These are phyloP conservation scores for Rubia yunnanensis DNA, from an alignment of 257 asterid species.

Conservation along the genomic window DNA sequence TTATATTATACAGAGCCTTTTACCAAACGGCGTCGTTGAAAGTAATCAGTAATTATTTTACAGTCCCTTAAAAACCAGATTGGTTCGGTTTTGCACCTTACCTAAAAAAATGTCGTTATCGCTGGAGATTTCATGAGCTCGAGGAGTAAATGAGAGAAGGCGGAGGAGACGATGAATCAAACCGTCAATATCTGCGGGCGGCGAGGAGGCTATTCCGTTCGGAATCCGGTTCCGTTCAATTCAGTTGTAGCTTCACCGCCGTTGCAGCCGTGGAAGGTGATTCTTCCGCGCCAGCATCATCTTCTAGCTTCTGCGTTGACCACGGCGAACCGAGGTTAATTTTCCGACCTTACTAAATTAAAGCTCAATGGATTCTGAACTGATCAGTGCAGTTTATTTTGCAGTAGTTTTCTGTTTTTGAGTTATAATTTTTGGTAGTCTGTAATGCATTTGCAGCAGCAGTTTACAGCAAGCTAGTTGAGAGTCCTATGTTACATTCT, in stretches of 20 bases:
- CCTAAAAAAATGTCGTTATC: background rate
- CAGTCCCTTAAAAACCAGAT: background rate
- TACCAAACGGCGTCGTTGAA: background rate
- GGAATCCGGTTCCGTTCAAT: constrained; percentile 2
- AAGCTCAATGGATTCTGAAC: background rate
- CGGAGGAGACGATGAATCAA: constrained; percentile 46
- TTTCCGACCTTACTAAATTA: background rate
- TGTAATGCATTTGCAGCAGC: constrained; percentile 18
- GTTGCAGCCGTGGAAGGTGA: constrained; percentile 11
- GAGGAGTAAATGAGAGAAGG: background rate
- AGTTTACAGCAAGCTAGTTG: constrained; percentile 22
- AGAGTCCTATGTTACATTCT: constrained; percentile 21
- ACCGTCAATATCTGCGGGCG: constrained; percentile 17
- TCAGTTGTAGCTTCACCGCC: constrained; percentile 11
- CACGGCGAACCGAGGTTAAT: constrained; percentile 32
- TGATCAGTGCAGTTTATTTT: background rate
- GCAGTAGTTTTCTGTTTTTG: background rate
- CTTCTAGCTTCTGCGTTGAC: constrained; percentile 5
- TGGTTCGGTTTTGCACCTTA: background rate
- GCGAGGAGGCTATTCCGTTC: constrained; percentile 15
- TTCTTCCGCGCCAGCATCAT: constrained; percentile 12
- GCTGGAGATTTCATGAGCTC: background rate
- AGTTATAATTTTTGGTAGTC: background rate
- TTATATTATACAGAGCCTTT: too few relatives aligned
- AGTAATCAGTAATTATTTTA: background rate